These are phyloP conservation scores for Solanum virginianum DNA, from an alignment of 257 asterid genomes.

Conservation along the genomic window DNA sequence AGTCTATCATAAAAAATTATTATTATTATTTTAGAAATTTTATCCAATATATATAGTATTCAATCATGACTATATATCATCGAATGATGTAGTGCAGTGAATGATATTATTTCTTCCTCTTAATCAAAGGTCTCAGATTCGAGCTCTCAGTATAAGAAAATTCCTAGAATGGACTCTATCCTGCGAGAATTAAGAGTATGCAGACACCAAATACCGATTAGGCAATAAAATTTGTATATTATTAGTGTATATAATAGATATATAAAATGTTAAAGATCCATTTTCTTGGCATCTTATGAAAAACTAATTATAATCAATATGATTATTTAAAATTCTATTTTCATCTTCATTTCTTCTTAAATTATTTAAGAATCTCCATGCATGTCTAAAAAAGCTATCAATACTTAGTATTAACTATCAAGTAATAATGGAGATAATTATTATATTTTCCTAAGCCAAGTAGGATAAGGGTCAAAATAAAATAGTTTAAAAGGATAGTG, in stretches of 20 bases:
- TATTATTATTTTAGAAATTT: not conserved
- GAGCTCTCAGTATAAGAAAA: too few relatives aligned
- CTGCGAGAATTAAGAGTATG: too few relatives aligned
- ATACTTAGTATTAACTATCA: not conserved
- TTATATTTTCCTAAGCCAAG: not conserved
- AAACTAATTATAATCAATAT: not conserved
- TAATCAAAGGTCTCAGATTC: too few relatives aligned
- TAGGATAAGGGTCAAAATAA: not conserved
- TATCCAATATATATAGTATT: not conserved
- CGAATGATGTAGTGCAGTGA: too few relatives aligned
- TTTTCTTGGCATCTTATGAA: not conserved
- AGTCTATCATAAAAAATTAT: not conserved
- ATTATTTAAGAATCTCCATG: not conserved
- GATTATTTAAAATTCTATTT: not conserved
- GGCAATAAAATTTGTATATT: not conserved
- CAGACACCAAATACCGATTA: too few relatives aligned
- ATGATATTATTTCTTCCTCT: too few relatives aligned
- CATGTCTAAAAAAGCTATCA: not conserved
- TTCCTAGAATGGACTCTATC: too few relatives aligned
- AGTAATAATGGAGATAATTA: too few relatives aligned
- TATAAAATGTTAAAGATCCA: not conserved
- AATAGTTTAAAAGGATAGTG: not conserved
- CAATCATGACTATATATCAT: not conserved
- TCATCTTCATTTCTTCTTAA: not conserved
- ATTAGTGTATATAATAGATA: not conserved